These are phyloP conservation scores for Cyberlindnera euphorbiae DNA, from an alignment of 805 yeast species.

Conservation along the genomic window DNA sequence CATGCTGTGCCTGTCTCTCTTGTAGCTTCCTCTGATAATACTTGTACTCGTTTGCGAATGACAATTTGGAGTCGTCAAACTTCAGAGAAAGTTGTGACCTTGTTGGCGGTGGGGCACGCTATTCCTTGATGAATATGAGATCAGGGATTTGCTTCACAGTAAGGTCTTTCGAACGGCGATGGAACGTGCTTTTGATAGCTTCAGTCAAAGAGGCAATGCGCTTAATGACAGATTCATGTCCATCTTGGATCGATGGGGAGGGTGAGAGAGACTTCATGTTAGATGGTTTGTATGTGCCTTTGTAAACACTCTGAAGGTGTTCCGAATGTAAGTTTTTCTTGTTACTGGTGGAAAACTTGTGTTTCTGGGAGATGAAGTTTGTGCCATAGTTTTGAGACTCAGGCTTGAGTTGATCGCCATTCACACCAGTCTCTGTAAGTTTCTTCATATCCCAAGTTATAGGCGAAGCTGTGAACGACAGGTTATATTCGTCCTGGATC, in stretches of 20 bases:
- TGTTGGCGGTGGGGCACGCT: conserved; percentile 18
- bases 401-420: background rate
- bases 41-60: conserved; percentile 34
- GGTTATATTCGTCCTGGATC: conserved; percentile 11
- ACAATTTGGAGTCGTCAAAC: conserved; percentile 26
- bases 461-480: conserved; percentile 20
- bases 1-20: conserved; percentile 36
- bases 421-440: background rate
- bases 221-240: conserved; percentile 3
- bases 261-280: conserved; percentile 22
- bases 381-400: conserved; percentile 33
- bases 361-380: conserved; percentile 19
- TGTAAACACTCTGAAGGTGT: conserved; percentile 30
- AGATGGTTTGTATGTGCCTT: conserved; percentile 34
- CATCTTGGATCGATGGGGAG: conserved; percentile 14
- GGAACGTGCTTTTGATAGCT: conserved; percentile 3
- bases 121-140: conserved; percentile 19
- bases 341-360: background rate
- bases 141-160: conserved; percentile 5
- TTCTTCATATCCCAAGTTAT: conserved; percentile 20
- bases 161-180: conserved; percentile 1
- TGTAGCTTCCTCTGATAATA: conserved; percentile 40
- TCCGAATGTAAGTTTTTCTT: conserved; percentile 12
- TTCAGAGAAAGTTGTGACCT: conserved; percentile 15
- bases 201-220: conserved; percentile 10